Base-by-base conservation (phyloP, 108 stramenopile species). In the Pelagomonas calceolata region DNA sequence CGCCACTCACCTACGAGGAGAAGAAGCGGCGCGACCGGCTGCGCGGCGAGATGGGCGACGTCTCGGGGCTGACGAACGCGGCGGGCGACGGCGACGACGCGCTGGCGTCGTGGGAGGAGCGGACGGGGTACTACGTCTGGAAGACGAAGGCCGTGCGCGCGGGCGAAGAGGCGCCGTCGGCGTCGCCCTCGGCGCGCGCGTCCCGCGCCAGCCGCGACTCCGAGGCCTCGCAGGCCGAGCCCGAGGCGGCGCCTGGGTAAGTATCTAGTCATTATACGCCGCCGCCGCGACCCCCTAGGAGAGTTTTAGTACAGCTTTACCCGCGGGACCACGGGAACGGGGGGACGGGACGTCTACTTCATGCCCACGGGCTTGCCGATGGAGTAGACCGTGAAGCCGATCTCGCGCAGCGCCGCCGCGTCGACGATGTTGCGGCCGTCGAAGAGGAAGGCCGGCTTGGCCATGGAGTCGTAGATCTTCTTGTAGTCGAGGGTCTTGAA, bases 391-490 rank as follows among this genome's bases (percentile, higher is more conserved):
- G 98, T 95, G 80, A 98, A 99, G 69, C 98, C 98, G 76, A 97
- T 95, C 71, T 91, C 74, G 67, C 97, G 90, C 69, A 98, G 87
- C 36, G 74, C 84, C 29, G 75, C 89, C 80, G 91, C 90, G 75
- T 95, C 93, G 67, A 96, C 70, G 70, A 97, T 80, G 75, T 97
- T 94, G 30, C 96, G 92, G 35, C 96, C 98, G 76, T 99, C 98
- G 70, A 99, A 99, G 66, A 97, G 68, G 79, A 99, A 98, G 16
- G 96, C 98, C 10, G 98, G 98, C 84, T 99, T 99, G 69, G 90
- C 83, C 97, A 99, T 99, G 71, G 75, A 69, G 34, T 90, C 82
- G 76, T 89, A 98, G 75, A 98, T 94, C 67, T 81, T 81, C 71
- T 94, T 70, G 79, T 83, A 93, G 80, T 99, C 96, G 74, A 92